A percentile compares a stretch with the other conserved stretches of the same genome.
Evolutionary conservation across 2,329 filamentous ascomycete genomes (phyloP).

Genomic region (Talaromyces islandicus): DNA sequence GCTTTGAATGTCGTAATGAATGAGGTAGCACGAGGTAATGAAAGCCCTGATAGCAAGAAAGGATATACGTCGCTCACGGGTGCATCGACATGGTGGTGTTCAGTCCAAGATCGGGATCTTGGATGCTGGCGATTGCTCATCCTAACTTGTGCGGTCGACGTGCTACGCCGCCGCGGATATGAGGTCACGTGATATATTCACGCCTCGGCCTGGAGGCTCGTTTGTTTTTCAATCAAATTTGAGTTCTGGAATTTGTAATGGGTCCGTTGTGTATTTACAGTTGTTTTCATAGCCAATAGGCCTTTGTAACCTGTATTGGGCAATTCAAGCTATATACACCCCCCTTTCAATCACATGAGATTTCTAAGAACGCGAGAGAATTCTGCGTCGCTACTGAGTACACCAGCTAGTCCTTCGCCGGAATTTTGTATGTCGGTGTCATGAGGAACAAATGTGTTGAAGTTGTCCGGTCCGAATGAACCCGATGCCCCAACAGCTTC

Average conservation of each 20-base stretch:
- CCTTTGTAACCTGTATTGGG: background rate
- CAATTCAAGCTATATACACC: background rate
- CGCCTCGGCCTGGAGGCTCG: background rate
- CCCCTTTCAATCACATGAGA: constrained; percentile 42
- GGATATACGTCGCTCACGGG: background rate
- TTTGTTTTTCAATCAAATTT: background rate
- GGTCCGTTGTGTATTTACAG: background rate
- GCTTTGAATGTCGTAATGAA: constrained; percentile 6
- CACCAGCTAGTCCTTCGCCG: constrained; percentile 38
- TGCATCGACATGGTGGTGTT: constrained; percentile 5
- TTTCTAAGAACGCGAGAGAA: constrained; percentile 55
- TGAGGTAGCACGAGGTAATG: background rate
- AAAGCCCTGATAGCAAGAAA: background rate
- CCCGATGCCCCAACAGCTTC: constrained; percentile 55
- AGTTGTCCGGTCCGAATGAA: constrained; percentile 33
- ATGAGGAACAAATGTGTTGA: constrained; percentile 32
- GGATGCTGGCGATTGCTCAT: background rate
- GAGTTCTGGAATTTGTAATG: background rate
- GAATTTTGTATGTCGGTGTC: constrained; percentile 37
- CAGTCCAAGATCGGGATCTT: background rate
- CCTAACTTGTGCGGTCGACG: constrained; percentile 5
- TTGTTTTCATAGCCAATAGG: background rate
- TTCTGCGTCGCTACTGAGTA: constrained; percentile 53
- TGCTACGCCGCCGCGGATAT: constrained; percentile 1
- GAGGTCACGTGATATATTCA: constrained; percentile 3